phyloP scores from a whole-genome alignment of 2,329 filamentous ascomycete genomes.

The Westerdykella aurantiaca region DNA sequence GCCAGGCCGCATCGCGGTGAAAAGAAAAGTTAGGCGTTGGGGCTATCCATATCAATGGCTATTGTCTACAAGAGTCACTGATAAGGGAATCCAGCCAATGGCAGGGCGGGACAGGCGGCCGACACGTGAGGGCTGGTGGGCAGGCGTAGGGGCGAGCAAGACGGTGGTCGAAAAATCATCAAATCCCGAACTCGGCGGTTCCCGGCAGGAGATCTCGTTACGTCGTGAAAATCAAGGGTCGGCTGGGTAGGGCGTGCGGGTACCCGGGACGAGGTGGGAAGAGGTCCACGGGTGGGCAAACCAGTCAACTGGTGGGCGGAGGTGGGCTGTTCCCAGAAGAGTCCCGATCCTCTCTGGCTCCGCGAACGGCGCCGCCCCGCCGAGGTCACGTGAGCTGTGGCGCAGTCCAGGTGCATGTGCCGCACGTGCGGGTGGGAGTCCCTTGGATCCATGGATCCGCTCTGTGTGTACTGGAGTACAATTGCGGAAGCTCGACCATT shows the following conservation, averaged over 20 bases:
- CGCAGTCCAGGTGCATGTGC: too few species aligned
- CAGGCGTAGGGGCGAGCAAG: slow-evolving; percentile 6
- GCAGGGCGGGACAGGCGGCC: slow-evolving; percentile 4
- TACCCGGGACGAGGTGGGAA: slow-evolving; percentile 1
- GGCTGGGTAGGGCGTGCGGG: slow-evolving; percentile 5
- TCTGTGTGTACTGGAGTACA: too few species aligned
- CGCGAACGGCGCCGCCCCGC: neutral
- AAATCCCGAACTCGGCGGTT: neutral
- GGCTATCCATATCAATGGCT: slow-evolving; percentile 2
- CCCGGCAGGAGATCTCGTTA: neutral
- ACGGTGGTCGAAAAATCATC: slow-evolving; percentile 7
- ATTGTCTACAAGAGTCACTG: slow-evolving; percentile 27
- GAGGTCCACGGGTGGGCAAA: too few species aligned
- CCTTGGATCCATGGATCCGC: too few species aligned
- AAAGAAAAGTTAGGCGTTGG: neutral
- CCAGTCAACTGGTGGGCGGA: too few species aligned
- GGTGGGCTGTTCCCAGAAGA: too few species aligned
- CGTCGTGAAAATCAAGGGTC: neutral
- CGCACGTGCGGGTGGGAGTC: too few species aligned
- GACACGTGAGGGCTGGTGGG: slow-evolving; percentile 21
- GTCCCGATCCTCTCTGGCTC: slow-evolving; percentile 3
- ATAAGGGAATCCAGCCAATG: slow-evolving; percentile 32
- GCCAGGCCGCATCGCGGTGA: neutral
- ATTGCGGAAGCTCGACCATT: too few species aligned
- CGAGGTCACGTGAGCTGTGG: too few species aligned